Evolutionary conservation across 371 early-diverging fungal genomes (phyloP), one percentile per base, ranked within the genome.

Genomic region (Mortierella sp.): DNA sequence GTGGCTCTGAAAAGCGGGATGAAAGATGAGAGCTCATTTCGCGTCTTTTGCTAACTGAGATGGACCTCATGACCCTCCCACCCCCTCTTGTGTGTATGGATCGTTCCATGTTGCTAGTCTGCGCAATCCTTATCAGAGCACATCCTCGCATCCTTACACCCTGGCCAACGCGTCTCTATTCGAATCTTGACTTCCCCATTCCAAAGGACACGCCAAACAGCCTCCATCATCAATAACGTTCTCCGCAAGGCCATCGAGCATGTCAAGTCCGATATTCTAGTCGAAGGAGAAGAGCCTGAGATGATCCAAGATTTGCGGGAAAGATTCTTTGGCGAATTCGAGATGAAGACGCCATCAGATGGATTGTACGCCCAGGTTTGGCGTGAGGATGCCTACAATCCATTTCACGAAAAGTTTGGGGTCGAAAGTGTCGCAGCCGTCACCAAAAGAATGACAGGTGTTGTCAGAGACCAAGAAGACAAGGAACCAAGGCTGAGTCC

Each of bases 301-400:
- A 27, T 54, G 8, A n/a, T 27, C 13, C 28, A 19, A 0, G 69
- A 57, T 19, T 61, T 76, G n/a, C 48, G 64, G 3, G 76, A 76
- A 46, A 50, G 76, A n/a, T 76, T 68, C 62, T 76, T 76, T 61
- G 76, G 76, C 2, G 65, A 76, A 17, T 76, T 68, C 47, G 76
- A 76, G 34, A 63, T 64, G 64, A 41, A 53, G 29, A 64, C 57
- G 9, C 65, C 68, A 1, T 76, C 76, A 10, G 69, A 68, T 6
- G 55, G 55, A 9, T 41, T 76, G 1, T 76, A 76, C 28, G 37
- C 41, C 1, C 5, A 2, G 17, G 69, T 76, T 5, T 76, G 76
- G 76, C 22, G 14, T 7, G 53, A 57, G 34, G 76, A 76, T 31
- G 68, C 50, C 0, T 21, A 37, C 21, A 49, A 63, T 9, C 54